Evolutionary conservation across 495 filamentous ascomycete genomes (phyloP), one percentile per base, ranked within the genome.

Genomic region (Cercophora newfieldiana): DNA sequence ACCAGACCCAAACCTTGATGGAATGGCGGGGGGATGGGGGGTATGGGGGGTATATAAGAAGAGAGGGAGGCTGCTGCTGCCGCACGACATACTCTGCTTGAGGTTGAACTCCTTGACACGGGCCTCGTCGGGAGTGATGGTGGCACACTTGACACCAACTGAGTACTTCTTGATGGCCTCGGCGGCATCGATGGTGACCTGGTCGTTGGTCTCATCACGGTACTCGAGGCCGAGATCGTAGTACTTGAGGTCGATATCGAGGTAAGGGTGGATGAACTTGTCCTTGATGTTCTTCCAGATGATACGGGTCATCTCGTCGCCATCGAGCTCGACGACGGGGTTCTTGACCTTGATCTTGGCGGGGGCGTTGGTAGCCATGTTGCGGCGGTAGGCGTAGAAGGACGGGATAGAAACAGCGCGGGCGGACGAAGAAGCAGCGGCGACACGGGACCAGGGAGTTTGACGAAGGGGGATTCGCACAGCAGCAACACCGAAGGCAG

Each of bases 231-330:
- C 95, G 69, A 99, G 81, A 75, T 99, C 95, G 82, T 97, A 98
- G 88, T 99, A 99, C 85, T 99, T 99, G 66, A 99, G 88, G 78
- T 99, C 94, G 78, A 99, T 86, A 73, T 96, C 91, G 48, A 99
- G 90, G 82, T 93, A 98, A 50, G 93, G 93, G 81, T 87, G 83
- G 78, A 97, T 97, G 83, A 97, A 93, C 86, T 95, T 97, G 77
- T 97, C 88, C 84, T 97, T 96, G 84, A 99, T 99, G 74, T 92
- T 88, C 82, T 97, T 82, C 95, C 95, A 99, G 81, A 99, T 99
- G 72, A 99, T 93, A 72, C 95, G 86, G 66, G 95, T 99, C 95
- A 99, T 99, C 87, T 99, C 95, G 84, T 99, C 95, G 72, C 95
- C 95, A 78, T 99, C 95, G 74, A 99, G 85, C 79, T 94, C 92